Evolutionary conservation across 1,284 basidiomycete species (phyloP).

Genomic region (Exobasidium rhododendri): DNA sequence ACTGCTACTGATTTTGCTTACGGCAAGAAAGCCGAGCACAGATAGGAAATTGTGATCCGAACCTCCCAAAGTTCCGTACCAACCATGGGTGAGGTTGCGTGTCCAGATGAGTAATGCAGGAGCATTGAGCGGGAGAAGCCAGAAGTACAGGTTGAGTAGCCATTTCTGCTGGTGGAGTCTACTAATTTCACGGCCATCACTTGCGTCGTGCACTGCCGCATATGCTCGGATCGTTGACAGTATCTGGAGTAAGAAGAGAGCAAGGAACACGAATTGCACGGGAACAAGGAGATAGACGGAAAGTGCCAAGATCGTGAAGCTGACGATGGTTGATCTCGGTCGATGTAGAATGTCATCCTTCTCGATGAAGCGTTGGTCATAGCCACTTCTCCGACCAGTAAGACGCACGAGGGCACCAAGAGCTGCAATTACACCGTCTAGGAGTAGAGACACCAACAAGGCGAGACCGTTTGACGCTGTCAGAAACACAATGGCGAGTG

Average conservation of each 20-base stretch:
- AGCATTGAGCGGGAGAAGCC: conserved; percentile 74
- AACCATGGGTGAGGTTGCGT: conserved; percentile 62
- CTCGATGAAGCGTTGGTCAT: conserved; percentile 20
- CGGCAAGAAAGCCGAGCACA: conserved; percentile 66
- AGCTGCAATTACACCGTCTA: conserved; percentile 15
- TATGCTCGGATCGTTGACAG: conserved; percentile 43
- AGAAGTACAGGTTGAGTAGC: conserved; percentile 73
- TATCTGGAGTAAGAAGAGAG: conserved; percentile 73
- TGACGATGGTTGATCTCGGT: conserved; percentile 56
- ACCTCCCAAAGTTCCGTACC: conserved; percentile 50
- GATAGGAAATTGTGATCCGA: conserved; percentile 69
- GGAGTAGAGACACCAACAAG: conserved; percentile 15
- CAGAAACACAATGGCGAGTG: conserved; percentile 21
- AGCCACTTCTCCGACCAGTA: conserved; percentile 20
- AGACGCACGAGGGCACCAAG: not conserved
- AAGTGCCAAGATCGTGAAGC: conserved; percentile 65
- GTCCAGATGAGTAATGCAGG: conserved; percentile 85
- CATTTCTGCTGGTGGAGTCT: conserved; percentile 57
- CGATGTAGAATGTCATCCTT: not conserved
- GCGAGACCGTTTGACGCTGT: conserved; percentile 18
- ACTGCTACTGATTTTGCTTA: conserved; percentile 53
- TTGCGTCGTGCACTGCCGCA: not conserved
- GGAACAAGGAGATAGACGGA: conserved; percentile 73
- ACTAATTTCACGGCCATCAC: not conserved
- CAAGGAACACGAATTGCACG: conserved; percentile 83